Evolutionary conservation across 2,329 filamentous ascomycete species (phyloP), one percentile per base, ranked within the genome.

Genomic region (Trichophyton mentagrophytes): DNA sequence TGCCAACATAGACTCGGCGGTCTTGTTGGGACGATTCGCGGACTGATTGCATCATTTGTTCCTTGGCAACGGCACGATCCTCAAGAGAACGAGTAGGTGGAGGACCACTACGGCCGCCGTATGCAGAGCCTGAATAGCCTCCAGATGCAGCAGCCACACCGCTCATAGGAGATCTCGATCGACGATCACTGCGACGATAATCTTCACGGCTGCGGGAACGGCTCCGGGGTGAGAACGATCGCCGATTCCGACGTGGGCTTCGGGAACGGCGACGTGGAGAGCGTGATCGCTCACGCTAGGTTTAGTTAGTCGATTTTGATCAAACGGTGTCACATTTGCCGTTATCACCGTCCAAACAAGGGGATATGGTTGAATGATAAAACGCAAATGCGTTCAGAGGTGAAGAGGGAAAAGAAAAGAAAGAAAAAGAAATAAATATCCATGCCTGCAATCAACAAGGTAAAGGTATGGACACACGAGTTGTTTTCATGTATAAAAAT

Each of bases 1-100:
- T 99, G 77, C 93, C 93, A 74, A 99, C 93, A 75, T 99, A 99
- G 84, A 99, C 93, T 67, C 93, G 91, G 72, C 93, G 92, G 82
- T 99, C 93, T 78, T 99, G 93, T 75, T 97, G 93, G 64, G 93
- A 97, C 53, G 89, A 88, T 72, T 97, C 93, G 72, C 90, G 87
- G 69, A 96, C 87, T 73, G 85, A 90, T 77, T 85, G 87, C 89
- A 97, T 95, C 90, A 95, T 96, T 74, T 90, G 87, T 77, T 96
- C 90, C 77, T 93, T 91, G 70, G 88, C 87, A 65, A 82, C 85
- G 65, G 84, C 80, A 70, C 90, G 86, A 71, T 96, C 90, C 75
- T 97, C 92, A 77, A 85, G 89, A 62, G 85, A 85, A 76, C 91
- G 85, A 75, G 76, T 67, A 49, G 86, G 84, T 69, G 83, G 82